Conservation (phyloP, 805 yeast species). For the Candida ortonii region DNA sequence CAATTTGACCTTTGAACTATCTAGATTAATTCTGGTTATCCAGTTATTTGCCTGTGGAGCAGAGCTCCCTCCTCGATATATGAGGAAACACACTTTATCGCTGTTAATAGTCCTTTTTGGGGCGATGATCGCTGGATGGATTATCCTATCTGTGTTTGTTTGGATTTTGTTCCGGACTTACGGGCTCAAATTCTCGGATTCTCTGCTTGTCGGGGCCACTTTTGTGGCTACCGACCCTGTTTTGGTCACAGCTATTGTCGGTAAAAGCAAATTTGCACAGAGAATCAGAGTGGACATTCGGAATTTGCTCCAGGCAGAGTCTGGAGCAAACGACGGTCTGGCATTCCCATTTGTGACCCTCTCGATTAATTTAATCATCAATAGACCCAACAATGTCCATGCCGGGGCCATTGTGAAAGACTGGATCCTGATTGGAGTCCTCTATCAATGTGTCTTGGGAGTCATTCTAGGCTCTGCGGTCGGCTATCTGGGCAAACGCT, state of each 20-base stretch:
- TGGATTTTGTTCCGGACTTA: conserved; percentile 71
- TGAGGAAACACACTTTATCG: conserved; percentile 79
- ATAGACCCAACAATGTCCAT: conserved; percentile 46
- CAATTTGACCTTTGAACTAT: conserved; percentile 74
- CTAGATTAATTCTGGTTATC: conserved; percentile 77
- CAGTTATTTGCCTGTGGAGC: conserved; percentile 95
- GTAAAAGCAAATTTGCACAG: conserved; percentile 87
- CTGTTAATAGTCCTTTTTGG: conserved; percentile 74
- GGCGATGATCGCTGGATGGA: conserved; percentile 90
- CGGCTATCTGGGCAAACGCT: conserved; percentile 68
- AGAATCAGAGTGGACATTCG: conserved; percentile 92
- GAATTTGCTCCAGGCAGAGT: conserved; percentile 78
- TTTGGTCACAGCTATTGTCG: conserved; percentile 91
- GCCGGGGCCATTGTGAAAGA: conserved; percentile 69
- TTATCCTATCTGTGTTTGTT: conserved; percentile 72
- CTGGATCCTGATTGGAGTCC: conserved; percentile 72
- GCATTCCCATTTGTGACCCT: conserved; percentile 86
- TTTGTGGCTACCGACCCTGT: conserved; percentile 96
- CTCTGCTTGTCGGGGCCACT: conserved; percentile 77
- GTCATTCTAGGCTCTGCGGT: conserved; percentile 67
- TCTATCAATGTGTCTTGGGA: conserved; percentile 83
- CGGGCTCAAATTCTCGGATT: conserved; percentile 60
- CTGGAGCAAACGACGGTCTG: conserved; percentile 94
- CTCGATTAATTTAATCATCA: conserved; percentile 64
- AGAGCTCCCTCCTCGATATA: conserved; percentile 85